These are phyloP conservation scores for Pulveroboletus sp. DNA, from an alignment of 768 basidiomycete genomes.

Conservation along the genomic window DNA sequence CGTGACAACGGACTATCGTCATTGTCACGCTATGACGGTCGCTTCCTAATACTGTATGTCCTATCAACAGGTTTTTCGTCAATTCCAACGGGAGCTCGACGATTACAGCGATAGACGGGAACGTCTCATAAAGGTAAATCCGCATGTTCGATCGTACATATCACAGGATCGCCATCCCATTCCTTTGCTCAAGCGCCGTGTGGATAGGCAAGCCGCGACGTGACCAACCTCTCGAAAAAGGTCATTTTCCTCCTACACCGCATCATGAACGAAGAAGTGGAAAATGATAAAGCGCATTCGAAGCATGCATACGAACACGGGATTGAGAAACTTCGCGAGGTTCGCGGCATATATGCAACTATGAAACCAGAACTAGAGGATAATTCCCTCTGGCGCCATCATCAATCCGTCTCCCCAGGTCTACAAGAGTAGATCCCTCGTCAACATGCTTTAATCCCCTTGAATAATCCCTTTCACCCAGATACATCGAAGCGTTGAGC, in stretches of 20 bases:
- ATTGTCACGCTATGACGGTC: no score
- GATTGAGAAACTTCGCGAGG: constrained; percentile 60
- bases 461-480: constrained; percentile 19
- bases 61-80: constrained; percentile 41
- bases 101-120: constrained; percentile 85
- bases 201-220: constrained; percentile 71
- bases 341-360: constrained; percentile 58
- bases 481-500: constrained; percentile 88
- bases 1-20: no score
- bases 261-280: constrained; percentile 43
- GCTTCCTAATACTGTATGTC: no score
- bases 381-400: constrained; percentile 74
- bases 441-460: not conserved
- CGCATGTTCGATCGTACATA: constrained; percentile 6
- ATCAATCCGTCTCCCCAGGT: constrained; percentile 70
- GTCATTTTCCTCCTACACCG: constrained; percentile 91
- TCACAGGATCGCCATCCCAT: not conserved
- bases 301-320: constrained; percentile 48
- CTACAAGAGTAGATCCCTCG: constrained; percentile 61
- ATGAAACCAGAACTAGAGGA: constrained; percentile 61
- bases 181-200: constrained; percentile 3
- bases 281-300: constrained; percentile 27
- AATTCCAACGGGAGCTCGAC: constrained; percentile 72
- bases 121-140: constrained; percentile 76
- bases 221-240: constrained; percentile 90